Conservation (phyloP, 148 eudicot species). For the Bassia scoparia region DNA sequence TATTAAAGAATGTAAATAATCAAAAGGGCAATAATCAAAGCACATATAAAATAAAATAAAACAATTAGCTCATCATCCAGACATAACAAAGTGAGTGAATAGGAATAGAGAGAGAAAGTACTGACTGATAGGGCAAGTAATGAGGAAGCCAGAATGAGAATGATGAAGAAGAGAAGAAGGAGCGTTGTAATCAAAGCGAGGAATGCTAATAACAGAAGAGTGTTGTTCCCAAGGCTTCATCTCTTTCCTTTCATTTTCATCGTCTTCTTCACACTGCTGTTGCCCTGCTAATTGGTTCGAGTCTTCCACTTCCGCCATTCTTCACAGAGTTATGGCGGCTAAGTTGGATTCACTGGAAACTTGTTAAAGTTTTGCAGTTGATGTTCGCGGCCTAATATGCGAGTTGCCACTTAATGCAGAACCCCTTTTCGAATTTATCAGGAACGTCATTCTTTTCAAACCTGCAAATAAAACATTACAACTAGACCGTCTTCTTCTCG, state of each 20-base stretch:
- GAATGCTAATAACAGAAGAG: conserved; percentile 60
- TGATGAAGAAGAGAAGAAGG: conserved; percentile 59
- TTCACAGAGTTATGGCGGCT: not conserved
- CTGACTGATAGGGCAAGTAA: conserved; percentile 76
- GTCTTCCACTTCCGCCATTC: conserved; percentile 13
- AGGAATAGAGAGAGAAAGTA: not conserved
- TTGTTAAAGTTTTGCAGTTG: too few species aligned
- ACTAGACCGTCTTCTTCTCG: too few species aligned
- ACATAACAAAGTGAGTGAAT: too few species aligned
- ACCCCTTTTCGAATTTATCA: too few species aligned
- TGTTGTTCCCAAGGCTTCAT: conserved; percentile 86
- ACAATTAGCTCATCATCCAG: not conserved
- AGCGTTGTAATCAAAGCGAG: conserved; percentile 76
- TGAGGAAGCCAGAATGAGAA: conserved; percentile 64
- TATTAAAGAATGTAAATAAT: not conserved
- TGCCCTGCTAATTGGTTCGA: not conserved
- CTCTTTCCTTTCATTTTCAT: not conserved
- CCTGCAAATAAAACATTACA: too few species aligned
- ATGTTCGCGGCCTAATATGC: too few species aligned
- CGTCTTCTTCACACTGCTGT: not conserved
- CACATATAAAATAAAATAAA: not conserved
- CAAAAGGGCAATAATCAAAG: not conserved
- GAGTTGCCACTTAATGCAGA: too few species aligned
- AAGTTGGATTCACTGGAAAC: too few species aligned
- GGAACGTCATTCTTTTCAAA: too few species aligned